phyloP scores from a whole-genome alignment of 441 rosid genomes.

The Biscutella laevigata region DNA sequence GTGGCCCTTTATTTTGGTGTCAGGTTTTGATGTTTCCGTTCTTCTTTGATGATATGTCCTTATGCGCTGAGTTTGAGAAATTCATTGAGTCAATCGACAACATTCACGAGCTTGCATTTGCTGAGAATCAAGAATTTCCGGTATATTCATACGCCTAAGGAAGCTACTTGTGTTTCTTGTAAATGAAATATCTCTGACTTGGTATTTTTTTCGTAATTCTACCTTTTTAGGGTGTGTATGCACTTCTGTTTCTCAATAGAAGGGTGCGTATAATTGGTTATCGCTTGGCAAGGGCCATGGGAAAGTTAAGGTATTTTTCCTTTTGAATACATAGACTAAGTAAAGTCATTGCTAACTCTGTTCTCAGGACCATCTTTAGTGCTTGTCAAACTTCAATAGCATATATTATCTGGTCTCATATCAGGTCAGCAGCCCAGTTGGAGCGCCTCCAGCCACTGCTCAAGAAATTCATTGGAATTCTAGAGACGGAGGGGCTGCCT shows the following conservation, averaged over 20 bases:
- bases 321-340: not conserved
- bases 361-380: not conserved
- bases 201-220: slow-evolving; percentile 1
- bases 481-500: slow-evolving; percentile 80
- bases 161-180: slow-evolving; percentile 18
- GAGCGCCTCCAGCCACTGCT: slow-evolving; percentile 95
- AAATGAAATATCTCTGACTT: slow-evolving; percentile 21
- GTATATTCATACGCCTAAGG: slow-evolving; percentile 31
- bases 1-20: slow-evolving; percentile 4
- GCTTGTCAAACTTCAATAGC: slow-evolving; percentile 7
- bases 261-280: slow-evolving; percentile 82
- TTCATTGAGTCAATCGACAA: slow-evolving; percentile 86
- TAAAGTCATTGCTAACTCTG: not conserved
- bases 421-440: slow-evolving; percentile 83
- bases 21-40: slow-evolving; percentile 96
- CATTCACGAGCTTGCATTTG: slow-evolving; percentile 92
- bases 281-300: slow-evolving; percentile 83
- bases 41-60: slow-evolving; percentile 74
- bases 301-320: slow-evolving; percentile 66
- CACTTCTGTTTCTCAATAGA: slow-evolving; percentile 84
- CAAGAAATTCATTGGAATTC: slow-evolving; percentile 60
- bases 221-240: slow-evolving; percentile 75
- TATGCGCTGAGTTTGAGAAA: slow-evolving; percentile 71
- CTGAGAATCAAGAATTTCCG: slow-evolving; percentile 87
- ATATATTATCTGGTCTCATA: slow-evolving; percentile 1